phyloP scores from a whole-genome alignment of 345 rosid genomes.

The Arabidopsis suecica region DNA sequence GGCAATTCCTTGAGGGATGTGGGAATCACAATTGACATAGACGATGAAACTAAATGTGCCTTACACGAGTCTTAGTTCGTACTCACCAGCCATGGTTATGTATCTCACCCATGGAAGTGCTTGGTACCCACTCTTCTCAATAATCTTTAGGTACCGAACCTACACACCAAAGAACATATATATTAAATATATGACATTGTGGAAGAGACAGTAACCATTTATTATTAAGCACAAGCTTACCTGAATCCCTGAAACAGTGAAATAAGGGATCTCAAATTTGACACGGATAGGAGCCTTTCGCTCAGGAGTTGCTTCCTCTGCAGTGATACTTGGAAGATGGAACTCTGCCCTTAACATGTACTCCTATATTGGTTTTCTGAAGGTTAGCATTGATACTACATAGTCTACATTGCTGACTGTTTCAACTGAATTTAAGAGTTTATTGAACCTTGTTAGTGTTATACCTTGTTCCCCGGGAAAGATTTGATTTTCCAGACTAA shows the following conservation, averaged over 20 bases:
- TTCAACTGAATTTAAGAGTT: neutral
- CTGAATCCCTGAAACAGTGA: conserved; percentile 92
- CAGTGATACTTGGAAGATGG: conserved; percentile 73
- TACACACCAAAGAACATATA: conserved; percentile 42
- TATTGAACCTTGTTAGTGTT: neutral
- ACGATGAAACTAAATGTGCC: conserved; percentile 25
- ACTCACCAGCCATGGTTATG: conserved; percentile 98
- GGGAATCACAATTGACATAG: conserved; percentile 17
- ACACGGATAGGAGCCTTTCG: conserved; percentile 81
- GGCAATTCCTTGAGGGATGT: neutral
- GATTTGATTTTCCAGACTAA: conserved; percentile 81
- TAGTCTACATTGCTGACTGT: conserved; percentile 10
- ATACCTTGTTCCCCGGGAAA: conserved; percentile 86
- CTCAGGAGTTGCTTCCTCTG: conserved; percentile 75
- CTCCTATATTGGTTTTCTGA: conserved; percentile 52
- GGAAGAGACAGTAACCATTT: neutral
- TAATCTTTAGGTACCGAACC: conserved; percentile 95
- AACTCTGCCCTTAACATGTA: conserved; percentile 89
- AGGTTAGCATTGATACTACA: conserved; percentile 18
- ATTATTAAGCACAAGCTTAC: conserved; percentile 41
- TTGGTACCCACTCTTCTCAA: conserved; percentile 94
- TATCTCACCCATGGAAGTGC: conserved; percentile 99
- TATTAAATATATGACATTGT: neutral
- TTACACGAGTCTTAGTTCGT: conserved; percentile 78
- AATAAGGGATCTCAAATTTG: conserved; percentile 86